A percentile compares a stretch with the other conserved stretches of the same genome.
phyloP scores from a whole-genome alignment of 1,284 basidiomycete species.

The Stereum hirsutum region DNA sequence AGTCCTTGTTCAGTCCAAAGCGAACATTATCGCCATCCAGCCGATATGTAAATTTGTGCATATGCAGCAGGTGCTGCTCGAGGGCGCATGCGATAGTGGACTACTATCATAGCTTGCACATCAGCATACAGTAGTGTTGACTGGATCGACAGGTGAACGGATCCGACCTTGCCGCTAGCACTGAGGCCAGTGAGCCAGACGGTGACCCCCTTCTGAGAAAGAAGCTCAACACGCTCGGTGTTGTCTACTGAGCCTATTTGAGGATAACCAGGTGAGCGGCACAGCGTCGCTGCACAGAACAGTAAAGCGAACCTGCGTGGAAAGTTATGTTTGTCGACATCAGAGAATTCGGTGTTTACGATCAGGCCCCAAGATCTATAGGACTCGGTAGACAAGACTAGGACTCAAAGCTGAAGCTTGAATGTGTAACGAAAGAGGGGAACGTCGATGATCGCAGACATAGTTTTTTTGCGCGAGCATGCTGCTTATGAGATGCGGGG shows the following conservation, averaged over 20 bases:
- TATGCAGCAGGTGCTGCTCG: constrained; percentile 91
- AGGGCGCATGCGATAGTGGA: constrained; percentile 97
- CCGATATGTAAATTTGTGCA: constrained; percentile 82
- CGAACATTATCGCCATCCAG: constrained; percentile 97
- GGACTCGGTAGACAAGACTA: too few species aligned
- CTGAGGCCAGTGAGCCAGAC: constrained; percentile 95
- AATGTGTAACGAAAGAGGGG: too few species aligned
- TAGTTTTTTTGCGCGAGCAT: too few species aligned
- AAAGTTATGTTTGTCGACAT: constrained; percentile 90
- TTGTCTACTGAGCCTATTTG: constrained; percentile 63
- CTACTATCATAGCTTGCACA: constrained; percentile 31
- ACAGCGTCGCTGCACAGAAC: background rate
- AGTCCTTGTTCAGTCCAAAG: constrained; percentile 96
- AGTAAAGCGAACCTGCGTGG: constrained; percentile 40
- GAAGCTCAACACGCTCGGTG: constrained; percentile 57
- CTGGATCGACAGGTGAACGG: constrained; percentile 6
- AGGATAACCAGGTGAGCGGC: background rate
- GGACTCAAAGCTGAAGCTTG: too few species aligned
- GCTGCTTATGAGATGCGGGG: too few species aligned
- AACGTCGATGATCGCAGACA: too few species aligned
- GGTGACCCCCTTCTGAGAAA: constrained; percentile 80
- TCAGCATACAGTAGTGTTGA: background rate
- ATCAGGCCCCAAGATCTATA: too few species aligned
- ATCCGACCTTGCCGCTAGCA: constrained; percentile 76
- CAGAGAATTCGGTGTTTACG: too few species aligned